Evolutionary conservation across 257 asterid species (phyloP).

Genomic region (Schizonepeta tenuifolia): DNA sequence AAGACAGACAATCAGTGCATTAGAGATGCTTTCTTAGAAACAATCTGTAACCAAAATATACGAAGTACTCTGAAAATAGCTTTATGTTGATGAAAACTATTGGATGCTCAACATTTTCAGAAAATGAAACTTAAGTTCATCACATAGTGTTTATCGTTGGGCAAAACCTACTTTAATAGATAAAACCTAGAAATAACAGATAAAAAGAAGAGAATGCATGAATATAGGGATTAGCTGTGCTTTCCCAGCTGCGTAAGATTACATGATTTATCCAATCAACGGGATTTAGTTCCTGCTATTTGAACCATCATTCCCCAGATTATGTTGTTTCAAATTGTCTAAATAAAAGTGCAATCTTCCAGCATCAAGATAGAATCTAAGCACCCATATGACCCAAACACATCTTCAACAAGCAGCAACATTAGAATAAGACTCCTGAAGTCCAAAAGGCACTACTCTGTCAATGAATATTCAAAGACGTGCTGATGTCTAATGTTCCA

Average conservation of each 20-base stretch:
- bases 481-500: neutral
- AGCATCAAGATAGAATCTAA: constrained; percentile 10
- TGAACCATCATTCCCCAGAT: constrained; percentile 1
- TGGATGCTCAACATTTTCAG: constrained; percentile 14
- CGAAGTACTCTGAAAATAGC: neutral
- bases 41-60: neutral
- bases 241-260: neutral
- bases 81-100: constrained; percentile 4
- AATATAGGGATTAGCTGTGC: neutral
- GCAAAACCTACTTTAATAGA: neutral
- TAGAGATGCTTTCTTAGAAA: neutral
- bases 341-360: neutral
- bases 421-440: neutral
- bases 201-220: constrained; percentile 1
- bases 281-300: neutral
- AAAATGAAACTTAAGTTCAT: neutral
- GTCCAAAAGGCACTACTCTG: constrained; percentile 3
- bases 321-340: neutral
- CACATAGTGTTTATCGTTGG: neutral
- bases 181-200: neutral
- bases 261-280: neutral
- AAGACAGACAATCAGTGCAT: neutral
- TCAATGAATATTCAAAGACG: neutral
- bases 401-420: constrained; percentile 17
- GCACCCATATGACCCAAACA: constrained; percentile 12